phyloP scores from a whole-genome alignment of 345 rosid species.

The Pugionium cornutum region DNA sequence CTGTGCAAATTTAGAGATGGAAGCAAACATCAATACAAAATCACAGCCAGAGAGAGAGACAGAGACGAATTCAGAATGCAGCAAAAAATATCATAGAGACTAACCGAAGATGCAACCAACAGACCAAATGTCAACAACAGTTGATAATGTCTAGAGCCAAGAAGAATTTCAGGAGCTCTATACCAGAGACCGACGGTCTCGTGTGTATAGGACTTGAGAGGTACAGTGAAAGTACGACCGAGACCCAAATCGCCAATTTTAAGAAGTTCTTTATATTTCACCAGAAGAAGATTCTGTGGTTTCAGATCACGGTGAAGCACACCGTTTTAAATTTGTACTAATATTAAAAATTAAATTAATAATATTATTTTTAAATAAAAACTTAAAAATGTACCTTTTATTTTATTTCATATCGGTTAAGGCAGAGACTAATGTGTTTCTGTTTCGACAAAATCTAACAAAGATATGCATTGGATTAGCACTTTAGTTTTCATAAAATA shows the following conservation, averaged over 20 bases:
- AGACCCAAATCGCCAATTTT: slow-evolving; percentile 93
- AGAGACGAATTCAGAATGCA: neutral
- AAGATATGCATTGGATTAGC: too few species aligned
- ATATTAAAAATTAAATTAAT: slow-evolving; percentile 57
- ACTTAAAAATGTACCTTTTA: too few species aligned
- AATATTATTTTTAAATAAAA: too few species aligned
- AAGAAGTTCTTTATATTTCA: slow-evolving; percentile 75
- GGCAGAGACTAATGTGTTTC: too few species aligned
- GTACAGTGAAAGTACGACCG: slow-evolving; percentile 89
- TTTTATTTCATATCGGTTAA: too few species aligned
- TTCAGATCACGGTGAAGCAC: slow-evolving; percentile 92
- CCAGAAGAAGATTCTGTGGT: slow-evolving; percentile 87
- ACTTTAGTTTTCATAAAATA: too few species aligned
- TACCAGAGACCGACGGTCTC: slow-evolving; percentile 98
- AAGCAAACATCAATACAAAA: slow-evolving; percentile 1
- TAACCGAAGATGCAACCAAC: slow-evolving; percentile 93
- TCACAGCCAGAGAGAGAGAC: slow-evolving; percentile 9
- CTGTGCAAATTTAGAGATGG: neutral
- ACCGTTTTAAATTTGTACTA: slow-evolving; percentile 86
- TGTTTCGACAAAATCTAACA: too few species aligned
- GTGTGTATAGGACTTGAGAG: slow-evolving; percentile 86
- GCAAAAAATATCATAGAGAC: neutral
- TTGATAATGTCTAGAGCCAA: slow-evolving; percentile 81
- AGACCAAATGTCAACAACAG: slow-evolving; percentile 94
- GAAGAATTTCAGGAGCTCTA: slow-evolving; percentile 89